phyloP scores from a whole-genome alignment of 2,329 filamentous ascomycete species.

The Pyrenochaeta sp. region DNA sequence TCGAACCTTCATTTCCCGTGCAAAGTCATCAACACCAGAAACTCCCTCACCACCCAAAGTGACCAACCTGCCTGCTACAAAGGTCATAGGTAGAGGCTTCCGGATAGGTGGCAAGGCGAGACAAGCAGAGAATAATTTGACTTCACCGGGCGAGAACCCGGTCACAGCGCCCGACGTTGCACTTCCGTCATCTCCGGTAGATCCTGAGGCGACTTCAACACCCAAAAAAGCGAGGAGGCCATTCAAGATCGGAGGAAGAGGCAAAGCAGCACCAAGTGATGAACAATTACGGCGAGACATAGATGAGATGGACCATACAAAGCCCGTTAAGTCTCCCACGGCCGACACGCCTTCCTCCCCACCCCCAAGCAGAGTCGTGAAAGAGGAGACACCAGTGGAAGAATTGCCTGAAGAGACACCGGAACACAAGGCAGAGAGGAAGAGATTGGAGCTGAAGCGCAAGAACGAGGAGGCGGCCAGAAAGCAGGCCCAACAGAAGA shows the following conservation, averaged over 20 bases:
- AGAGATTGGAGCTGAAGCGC: slow-evolving; percentile 65
- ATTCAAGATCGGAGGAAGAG: slow-evolving; percentile 47
- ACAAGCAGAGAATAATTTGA: slow-evolving; percentile 4
- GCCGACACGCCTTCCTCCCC: slow-evolving; percentile 18
- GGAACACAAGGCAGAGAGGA: slow-evolving; percentile 63
- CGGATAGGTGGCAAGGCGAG: slow-evolving; percentile 40
- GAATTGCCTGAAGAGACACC: slow-evolving; percentile 49
- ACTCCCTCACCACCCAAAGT: slow-evolving; percentile 2
- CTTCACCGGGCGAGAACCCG: neutral
- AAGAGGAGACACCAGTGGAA: slow-evolving; percentile 17
- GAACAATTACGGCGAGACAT: neutral
- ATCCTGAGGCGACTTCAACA: slow-evolving; percentile 4
- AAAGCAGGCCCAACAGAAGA: slow-evolving; percentile 55
- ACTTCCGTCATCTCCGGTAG: slow-evolving; percentile 7
- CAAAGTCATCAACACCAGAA: slow-evolving; percentile 13
- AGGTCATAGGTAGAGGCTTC: slow-evolving; percentile 33
- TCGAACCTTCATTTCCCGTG: neutral
- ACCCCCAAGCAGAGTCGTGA: neutral
- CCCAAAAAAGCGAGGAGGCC: slow-evolving; percentile 24
- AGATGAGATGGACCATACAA: slow-evolving; percentile 8
- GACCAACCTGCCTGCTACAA: slow-evolving; percentile 8
- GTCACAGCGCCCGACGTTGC: neutral
- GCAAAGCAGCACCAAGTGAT: slow-evolving; percentile 15
- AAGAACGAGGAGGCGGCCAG: slow-evolving; percentile 62
- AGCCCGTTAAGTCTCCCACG: slow-evolving; percentile 14